phyloP scores from a whole-genome alignment of 2,329 filamentous ascomycete species.

The Tolypocladium pustulatum region DNA sequence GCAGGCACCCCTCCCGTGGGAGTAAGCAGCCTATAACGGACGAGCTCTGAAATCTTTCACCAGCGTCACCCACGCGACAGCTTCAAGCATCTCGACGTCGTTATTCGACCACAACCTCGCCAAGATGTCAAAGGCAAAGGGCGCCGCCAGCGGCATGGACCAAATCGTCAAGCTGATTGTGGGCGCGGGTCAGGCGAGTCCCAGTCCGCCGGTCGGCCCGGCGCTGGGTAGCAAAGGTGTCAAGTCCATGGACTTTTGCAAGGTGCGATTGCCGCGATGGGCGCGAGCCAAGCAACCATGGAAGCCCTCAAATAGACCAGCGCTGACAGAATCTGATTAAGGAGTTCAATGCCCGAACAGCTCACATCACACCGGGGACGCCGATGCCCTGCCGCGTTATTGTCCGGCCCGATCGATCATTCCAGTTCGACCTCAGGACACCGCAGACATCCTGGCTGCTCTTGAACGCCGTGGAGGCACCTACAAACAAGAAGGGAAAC shows the following conservation, averaged over 20 bases:
- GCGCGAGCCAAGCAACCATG: neutral
- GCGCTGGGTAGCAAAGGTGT: constrained; percentile 95
- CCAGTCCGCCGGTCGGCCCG: constrained; percentile 91
- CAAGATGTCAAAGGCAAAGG: constrained; percentile 42
- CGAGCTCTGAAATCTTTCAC: constrained; percentile 5
- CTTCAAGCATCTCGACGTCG: constrained; percentile 2
- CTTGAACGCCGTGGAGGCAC: constrained; percentile 69
- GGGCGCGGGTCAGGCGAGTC: constrained; percentile 87
- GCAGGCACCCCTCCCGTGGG: neutral
- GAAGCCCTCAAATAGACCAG: neutral
- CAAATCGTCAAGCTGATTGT: constrained; percentile 96
- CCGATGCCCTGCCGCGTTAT: constrained; percentile 86
- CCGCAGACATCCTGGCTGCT: constrained; percentile 89
- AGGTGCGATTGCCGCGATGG: constrained; percentile 44
- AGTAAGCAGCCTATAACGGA: neutral
- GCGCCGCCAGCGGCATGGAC: constrained; percentile 35
- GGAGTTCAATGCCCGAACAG: constrained; percentile 96
- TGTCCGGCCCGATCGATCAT: constrained; percentile 85
- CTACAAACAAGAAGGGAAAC: constrained; percentile 62
- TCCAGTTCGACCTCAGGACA: constrained; percentile 86
- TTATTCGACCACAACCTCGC: constrained; percentile 7
- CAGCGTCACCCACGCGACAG: constrained; percentile 1
- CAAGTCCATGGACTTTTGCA: constrained; percentile 99
- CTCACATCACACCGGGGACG: constrained; percentile 70
- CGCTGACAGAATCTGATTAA: constrained; percentile 25